These are phyloP conservation scores for Salix brachista DNA, from an alignment of 345 rosid species.

Conservation along the genomic window DNA sequence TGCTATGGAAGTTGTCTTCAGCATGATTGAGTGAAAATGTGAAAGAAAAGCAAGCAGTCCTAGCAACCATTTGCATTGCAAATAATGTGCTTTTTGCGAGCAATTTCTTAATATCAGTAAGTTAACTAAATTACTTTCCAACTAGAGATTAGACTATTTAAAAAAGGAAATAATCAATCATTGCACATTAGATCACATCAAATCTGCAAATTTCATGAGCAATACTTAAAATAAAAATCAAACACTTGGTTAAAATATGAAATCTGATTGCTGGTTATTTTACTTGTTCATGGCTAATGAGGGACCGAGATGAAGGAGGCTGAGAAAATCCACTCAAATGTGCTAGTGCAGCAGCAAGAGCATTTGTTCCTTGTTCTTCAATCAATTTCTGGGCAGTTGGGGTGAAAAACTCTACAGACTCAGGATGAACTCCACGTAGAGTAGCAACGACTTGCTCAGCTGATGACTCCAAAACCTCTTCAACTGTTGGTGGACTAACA, in stretches of 20 bases:
- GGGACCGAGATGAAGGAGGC: conserved; percentile 93
- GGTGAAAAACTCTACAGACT: conserved; percentile 66
- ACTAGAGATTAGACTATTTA: not conserved
- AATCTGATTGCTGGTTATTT: conserved; percentile 1
- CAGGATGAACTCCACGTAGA: conserved; percentile 81
- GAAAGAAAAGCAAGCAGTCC: not conserved
- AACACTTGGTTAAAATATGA: not conserved
- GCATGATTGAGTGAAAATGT: not conserved
- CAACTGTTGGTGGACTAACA: conserved; percentile 70
- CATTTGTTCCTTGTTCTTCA: conserved; percentile 74
- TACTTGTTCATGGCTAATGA: conserved; percentile 90
- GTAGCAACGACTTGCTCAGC: conserved; percentile 88
- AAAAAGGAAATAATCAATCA: not conserved
- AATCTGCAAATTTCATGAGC: not conserved
- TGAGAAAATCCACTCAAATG: conserved; percentile 84
- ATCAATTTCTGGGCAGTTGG: conserved; percentile 73
- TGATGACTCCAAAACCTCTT: conserved; percentile 76
- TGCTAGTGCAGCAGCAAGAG: conserved; percentile 95
- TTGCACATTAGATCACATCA: not conserved
- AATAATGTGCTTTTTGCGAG: not conserved
- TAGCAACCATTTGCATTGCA: not conserved
- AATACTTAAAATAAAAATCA: not conserved
- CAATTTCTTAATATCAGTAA: too few species aligned
- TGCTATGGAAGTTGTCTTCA: not conserved
- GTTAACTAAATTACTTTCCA: not conserved